Percentiles rank a stretch among this genome's conserved stretches.
Conservation (phyloP, 768 basidiomycete genomes). For the Clathrus columnatus region DNA sequence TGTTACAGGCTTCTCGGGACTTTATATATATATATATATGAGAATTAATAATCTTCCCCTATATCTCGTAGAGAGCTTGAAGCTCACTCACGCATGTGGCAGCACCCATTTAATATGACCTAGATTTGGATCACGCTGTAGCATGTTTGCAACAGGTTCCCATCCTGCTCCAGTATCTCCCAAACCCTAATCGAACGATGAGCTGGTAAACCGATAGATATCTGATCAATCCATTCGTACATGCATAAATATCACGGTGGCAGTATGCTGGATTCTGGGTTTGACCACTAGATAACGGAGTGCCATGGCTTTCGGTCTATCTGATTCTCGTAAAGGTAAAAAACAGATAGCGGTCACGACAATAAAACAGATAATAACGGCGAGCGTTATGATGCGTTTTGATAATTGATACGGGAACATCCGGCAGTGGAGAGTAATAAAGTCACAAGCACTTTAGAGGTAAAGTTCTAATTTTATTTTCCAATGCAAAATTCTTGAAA, state of each 20-base stretch:
- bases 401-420: too few species aligned
- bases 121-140: conserved; percentile 44
- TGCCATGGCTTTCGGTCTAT: conserved; percentile 17
- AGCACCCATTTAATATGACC: conserved; percentile 85
- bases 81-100: conserved; percentile 60
- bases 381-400: too few species aligned
- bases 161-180: conserved; percentile 72
- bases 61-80: conserved; percentile 9
- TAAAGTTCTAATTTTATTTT: conserved; percentile 38
- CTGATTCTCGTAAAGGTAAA: too few species aligned
- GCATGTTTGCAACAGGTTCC: conserved; percentile 65
- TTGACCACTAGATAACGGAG: conserved; percentile 47
- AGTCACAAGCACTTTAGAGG: not conserved
- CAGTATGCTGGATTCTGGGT: conserved; percentile 59
- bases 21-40: conserved; percentile 11
- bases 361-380: too few species aligned
- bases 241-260: conserved; percentile 86
- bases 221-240: conserved; percentile 36
- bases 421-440: too few species aligned
- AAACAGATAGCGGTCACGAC: too few species aligned
- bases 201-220: conserved; percentile 9
- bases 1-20: conserved; percentile 54
- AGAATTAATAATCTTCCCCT: not conserved
- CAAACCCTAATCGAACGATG: conserved; percentile 43
- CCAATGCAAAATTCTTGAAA: conserved; percentile 89